These are phyloP conservation scores for Penicillium herquei DNA, from an alignment of 495 filamentous ascomycete species.

Conservation along the genomic window DNA sequence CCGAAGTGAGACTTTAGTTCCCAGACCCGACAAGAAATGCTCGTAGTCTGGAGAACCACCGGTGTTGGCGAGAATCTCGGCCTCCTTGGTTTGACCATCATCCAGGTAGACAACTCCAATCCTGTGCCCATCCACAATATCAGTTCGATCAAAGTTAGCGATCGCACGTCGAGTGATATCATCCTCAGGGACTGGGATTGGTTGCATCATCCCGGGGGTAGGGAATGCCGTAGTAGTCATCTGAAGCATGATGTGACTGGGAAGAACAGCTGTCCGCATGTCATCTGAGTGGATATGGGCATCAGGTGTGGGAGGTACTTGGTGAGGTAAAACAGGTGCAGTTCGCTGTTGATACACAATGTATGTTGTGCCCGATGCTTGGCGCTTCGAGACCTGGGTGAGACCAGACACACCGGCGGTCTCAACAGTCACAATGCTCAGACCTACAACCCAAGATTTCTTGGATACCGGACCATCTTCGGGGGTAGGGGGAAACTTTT, in stretches of 20 bases:
- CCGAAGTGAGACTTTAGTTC: constrained; percentile 73
- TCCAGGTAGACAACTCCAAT: constrained; percentile 92
- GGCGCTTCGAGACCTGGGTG: constrained; percentile 76
- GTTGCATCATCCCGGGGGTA: constrained; percentile 63
- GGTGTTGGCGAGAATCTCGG: constrained; percentile 80
- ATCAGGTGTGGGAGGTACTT: constrained; percentile 53
- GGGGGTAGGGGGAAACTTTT: constrained; percentile 59
- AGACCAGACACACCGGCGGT: constrained; percentile 71
- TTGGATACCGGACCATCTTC: constrained; percentile 65
- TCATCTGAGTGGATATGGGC: constrained; percentile 38
- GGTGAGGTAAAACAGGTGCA: constrained; percentile 64
- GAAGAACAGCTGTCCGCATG: constrained; percentile 54
- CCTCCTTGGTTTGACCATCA: constrained; percentile 75
- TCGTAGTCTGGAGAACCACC: constrained; percentile 82
- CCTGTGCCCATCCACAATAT: constrained; percentile 93
- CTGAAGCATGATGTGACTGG: constrained; percentile 83
- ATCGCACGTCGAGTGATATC: constrained; percentile 76
- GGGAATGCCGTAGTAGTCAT: constrained; percentile 63
- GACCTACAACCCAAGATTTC: constrained; percentile 82
- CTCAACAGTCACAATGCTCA: constrained; percentile 84
- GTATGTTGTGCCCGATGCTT: constrained; percentile 81
- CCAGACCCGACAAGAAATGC: constrained; percentile 75
- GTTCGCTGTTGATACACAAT: constrained; percentile 72
- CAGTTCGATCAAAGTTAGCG: constrained; percentile 76
- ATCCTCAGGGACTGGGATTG: constrained; percentile 80